These are phyloP conservation scores for Eustoma russellianum DNA, from an alignment of 257 asterid genomes.

Conservation along the genomic window DNA sequence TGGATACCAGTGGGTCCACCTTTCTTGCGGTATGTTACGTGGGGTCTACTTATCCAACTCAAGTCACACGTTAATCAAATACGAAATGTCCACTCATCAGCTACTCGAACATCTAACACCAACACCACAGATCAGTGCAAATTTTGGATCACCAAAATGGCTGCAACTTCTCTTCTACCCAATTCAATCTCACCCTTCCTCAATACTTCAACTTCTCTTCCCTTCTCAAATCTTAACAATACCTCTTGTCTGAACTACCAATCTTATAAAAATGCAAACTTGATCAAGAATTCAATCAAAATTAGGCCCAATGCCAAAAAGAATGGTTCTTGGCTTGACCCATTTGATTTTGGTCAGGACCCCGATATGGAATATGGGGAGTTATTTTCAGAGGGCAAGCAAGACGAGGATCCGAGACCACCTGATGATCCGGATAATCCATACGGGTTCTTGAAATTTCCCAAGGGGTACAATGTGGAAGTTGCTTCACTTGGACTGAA, in stretches of 20 bases:
- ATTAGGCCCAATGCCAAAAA: constrained; percentile 40
- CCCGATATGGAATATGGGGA: constrained; percentile 72
- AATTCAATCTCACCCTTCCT: constrained; percentile 35
- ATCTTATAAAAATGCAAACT: constrained; percentile 1
- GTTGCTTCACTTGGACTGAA: constrained; percentile 63
- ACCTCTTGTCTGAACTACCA: constrained; percentile 18
- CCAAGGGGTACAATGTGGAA: constrained; percentile 61
- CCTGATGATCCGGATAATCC: constrained; percentile 75
- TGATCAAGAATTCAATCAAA: constrained; percentile 16
- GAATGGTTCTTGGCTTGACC: constrained; percentile 77
- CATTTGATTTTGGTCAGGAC: constrained; percentile 69
- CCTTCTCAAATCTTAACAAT: constrained; percentile 20
- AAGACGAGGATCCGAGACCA: constrained; percentile 72
- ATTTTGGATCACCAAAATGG: constrained; percentile 25
- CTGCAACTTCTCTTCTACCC: constrained; percentile 35
- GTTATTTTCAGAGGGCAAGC: constrained; percentile 57
- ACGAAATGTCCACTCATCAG: constrained; percentile 26
- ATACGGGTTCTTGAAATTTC: constrained; percentile 78
- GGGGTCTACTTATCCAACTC: constrained; percentile 58
- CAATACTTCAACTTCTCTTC: constrained; percentile 25
- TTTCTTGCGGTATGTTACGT: not conserved
- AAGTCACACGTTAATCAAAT: constrained; percentile 52
- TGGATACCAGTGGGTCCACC: too few relatives aligned
- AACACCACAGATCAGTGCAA: not conserved
- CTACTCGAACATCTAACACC: not conserved